Conservation (phyloP, 192 early-diverging fungal species). For the Podila horticola region DNA sequence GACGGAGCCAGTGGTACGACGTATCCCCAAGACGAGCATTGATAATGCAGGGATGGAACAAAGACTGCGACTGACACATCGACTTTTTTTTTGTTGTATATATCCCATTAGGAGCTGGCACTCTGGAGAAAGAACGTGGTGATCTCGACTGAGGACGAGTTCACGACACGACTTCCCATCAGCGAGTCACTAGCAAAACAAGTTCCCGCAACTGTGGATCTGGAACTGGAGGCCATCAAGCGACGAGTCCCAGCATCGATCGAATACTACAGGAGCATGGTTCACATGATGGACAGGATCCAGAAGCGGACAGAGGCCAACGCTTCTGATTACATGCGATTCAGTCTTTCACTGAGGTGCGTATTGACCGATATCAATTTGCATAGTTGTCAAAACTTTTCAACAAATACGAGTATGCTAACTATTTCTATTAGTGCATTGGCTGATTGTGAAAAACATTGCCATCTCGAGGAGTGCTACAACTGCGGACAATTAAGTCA, state of each 20-base stretch:
- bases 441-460: slow-evolving; percentile 62
- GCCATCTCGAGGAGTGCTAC: slow-evolving; percentile 65
- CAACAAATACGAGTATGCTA: neutral
- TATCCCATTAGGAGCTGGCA: slow-evolving; percentile 61
- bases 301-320: slow-evolving; percentile 70
- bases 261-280: slow-evolving; percentile 69
- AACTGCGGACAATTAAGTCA: slow-evolving; percentile 63
- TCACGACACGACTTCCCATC: slow-evolving; percentile 43
- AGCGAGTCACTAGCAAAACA: slow-evolving; percentile 46
- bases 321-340: slow-evolving; percentile 68
- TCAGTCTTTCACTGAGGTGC: slow-evolving; percentile 66
- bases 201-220: slow-evolving; percentile 65
- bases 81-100: slow-evolving; percentile 1
- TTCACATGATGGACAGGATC: slow-evolving; percentile 68
- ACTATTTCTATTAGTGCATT: slow-evolving; percentile 52
- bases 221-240: slow-evolving; percentile 57
- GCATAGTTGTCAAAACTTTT: neutral
- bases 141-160: slow-evolving; percentile 66
- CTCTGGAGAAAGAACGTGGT: slow-evolving; percentile 66
- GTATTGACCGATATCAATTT: slow-evolving; percentile 15
- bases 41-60: neutral
- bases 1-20: slow-evolving; percentile 69
- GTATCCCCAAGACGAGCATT: neutral
- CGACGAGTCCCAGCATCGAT: slow-evolving; percentile 60
- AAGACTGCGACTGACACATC: neutral